Evolutionary conservation across 495 filamentous ascomycete species (phyloP), one percentile per base, ranked within the genome.

Genomic region (Haplographium delicatum): DNA sequence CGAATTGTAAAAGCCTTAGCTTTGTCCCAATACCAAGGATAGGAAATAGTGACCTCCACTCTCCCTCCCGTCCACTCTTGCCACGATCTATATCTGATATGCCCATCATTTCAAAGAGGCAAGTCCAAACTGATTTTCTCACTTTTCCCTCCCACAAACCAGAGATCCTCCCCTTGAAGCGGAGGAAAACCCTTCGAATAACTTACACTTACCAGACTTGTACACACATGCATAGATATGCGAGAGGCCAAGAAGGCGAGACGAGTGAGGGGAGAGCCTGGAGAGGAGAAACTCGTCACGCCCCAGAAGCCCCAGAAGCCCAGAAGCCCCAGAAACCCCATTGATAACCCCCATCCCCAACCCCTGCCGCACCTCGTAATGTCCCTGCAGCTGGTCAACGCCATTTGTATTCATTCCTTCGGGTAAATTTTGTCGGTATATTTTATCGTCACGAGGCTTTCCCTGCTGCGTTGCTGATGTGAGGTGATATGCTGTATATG

Each of bases 401-500:
- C 39, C 39, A 24, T 26, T 10, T 4, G 4, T 1, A 15, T 43
- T 19, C 39, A 23, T 43, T 8, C 39, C 2, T 19, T 23, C 20
- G 20, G 20, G 11, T 25, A 31, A 7, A 13, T 13, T 7, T 31
- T 7, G 7, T 31, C 13, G 28, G 28, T 31, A 31, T 7, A 31
- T 26, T 46, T 56, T 34, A 23, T 35, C 33, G 43, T 56, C 53
- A 56, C 53, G 53, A 56, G 52, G 44, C 26, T 16, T 22, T 22
- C 3, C n/a, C 23, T n/a, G n/a, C n/a, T n/a, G n/a, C n/a, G n/a
- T 2, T 13, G 23, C 8, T 10, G 30, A 40, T n/a, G 26, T 25
- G 31, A 26, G 45, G 26, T 25, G 42, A 5, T 22, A n/a, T n/a
- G n/a, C n/a, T n/a, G n/a, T n/a, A n/a, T n/a, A n/a, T n/a, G n/a